These are phyloP conservation scores for Circinella minor DNA, from an alignment of 371 early-diverging fungal species.

Conservation along the genomic window DNA sequence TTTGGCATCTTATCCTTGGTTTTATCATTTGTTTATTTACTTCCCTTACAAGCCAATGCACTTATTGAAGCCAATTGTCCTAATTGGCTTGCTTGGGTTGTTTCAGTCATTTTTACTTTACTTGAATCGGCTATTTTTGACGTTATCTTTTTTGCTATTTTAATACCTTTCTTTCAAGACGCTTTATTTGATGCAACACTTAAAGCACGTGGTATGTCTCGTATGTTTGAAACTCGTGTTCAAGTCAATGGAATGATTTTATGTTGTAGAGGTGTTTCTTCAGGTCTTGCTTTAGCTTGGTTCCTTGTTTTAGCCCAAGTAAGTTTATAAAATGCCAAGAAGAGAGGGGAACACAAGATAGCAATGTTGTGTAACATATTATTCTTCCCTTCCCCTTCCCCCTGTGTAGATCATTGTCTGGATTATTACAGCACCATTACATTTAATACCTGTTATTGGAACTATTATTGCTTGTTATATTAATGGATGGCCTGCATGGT, in stretches of 20 bases:
- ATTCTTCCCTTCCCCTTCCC: background rate
- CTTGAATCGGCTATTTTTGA: constrained; percentile 57
- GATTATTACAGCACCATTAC: constrained; percentile 62
- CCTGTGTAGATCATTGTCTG: constrained; percentile 49
- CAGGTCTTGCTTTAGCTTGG: constrained; percentile 30
- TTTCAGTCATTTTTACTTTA: constrained; percentile 57
- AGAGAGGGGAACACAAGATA: background rate
- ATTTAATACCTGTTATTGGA: constrained; percentile 65
- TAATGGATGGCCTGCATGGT: constrained; percentile 62
- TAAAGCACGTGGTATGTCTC: constrained; percentile 46
- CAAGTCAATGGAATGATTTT: constrained; percentile 30
- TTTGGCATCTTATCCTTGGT: constrained; percentile 43
- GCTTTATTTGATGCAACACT: constrained; percentile 60
- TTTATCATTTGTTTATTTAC: constrained; percentile 39
- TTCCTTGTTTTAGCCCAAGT: constrained; percentile 26
- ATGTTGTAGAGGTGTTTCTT: constrained; percentile 43
- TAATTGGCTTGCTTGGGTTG: constrained; percentile 58
- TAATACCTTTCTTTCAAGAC: constrained; percentile 60
- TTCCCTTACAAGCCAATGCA: constrained; percentile 57
- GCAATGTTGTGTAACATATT: constrained; percentile 3
- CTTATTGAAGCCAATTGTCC: constrained; percentile 56
- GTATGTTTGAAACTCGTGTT: constrained; percentile 48
- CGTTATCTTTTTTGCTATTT: constrained; percentile 53
- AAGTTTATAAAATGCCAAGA: constrained; percentile 5
- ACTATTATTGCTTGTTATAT: constrained; percentile 59